Evolutionary conservation across 495 filamentous ascomycete species (phyloP).

Genomic region (Zalerion maritima): DNA sequence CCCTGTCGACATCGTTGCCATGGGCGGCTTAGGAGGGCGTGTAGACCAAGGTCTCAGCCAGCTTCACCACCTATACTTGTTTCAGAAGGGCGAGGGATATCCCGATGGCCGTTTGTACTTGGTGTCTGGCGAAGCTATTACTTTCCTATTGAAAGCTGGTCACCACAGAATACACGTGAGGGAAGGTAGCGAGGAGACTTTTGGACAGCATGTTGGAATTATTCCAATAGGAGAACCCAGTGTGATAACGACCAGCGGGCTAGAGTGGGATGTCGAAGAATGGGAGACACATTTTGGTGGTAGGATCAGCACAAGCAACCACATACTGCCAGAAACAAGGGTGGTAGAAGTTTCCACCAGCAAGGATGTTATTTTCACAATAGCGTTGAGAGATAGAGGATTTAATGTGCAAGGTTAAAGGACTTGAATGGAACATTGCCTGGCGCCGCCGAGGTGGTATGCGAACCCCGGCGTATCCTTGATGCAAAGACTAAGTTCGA

Average conservation of each 20-base stretch:
- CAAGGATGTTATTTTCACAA: conserved; percentile 67
- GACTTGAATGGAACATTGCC: too few relatives aligned
- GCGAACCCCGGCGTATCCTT: too few relatives aligned
- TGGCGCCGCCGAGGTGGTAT: too few relatives aligned
- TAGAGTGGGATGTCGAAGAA: conserved; percentile 78
- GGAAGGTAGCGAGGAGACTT: conserved; percentile 21
- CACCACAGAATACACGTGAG: conserved; percentile 54
- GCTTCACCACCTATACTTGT: conserved; percentile 61
- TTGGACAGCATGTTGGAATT: conserved; percentile 62
- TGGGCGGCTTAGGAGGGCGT: conserved; percentile 78
- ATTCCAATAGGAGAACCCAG: conserved; percentile 64
- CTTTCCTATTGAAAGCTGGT: conserved; percentile 59
- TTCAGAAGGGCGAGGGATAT: conserved; percentile 30
- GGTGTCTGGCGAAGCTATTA: conserved; percentile 61
- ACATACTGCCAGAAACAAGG: conserved; percentile 38
- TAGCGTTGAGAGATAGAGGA: conserved; percentile 53
- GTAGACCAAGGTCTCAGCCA: conserved; percentile 86
- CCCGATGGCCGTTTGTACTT: conserved; percentile 45
- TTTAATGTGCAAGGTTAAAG: too few relatives aligned
- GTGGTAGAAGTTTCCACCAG: conserved; percentile 47
- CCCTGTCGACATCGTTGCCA: conserved; percentile 39
- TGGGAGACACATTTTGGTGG: conserved; percentile 75
- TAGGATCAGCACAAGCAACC: conserved; percentile 86
- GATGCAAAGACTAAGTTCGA: too few relatives aligned
- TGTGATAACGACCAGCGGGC: conserved; percentile 56